Base-by-base conservation (phyloP, 1,284 basidiomycete genomes). In the Cystobasidiaceae sp. region DNA sequence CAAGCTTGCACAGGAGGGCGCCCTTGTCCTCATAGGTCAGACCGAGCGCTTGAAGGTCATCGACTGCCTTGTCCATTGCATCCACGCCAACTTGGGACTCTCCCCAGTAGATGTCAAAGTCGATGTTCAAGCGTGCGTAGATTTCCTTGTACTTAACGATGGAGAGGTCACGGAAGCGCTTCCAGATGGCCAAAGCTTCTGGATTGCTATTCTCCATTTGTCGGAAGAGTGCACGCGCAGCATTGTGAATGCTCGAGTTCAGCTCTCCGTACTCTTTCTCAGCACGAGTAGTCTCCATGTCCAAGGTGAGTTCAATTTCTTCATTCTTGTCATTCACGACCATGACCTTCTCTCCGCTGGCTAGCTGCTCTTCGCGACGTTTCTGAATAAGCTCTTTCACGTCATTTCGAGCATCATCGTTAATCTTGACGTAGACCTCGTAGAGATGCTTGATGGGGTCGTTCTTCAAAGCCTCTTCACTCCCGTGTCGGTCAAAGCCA, bases 401-500 rank as follows among this genome's bases (percentile, higher is more conserved):
- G 46, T 80, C 79, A 13, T 74, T 76, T 23, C 74, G 73, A 3
- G 89, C 89, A 66, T 93, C 92, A 71, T 85, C 84, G 82, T 90
- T 97, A 75, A 97, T 87, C 77, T 89, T 85, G 76, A 98, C 93
- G 76, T 98, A 99, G 59, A 98, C 84, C 41, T 96, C 84, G 76
- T 90, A 94, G 13, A 98, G 82, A 74, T 98, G 94, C 75, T 90
- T 90, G 79, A 99, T 97, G 0, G 96, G 86, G 75, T 99, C 89
- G 71, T 83, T 83, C 75, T 89, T 82, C 17, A 99, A 84, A 71
- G 85, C 84, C 74, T 89, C 87, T 73, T 90, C 85, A 32, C 85
- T 86, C 27, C 96, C 94, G 74, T 93, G 96, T 73, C 88, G 87
- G 76, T 93, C 86, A 75, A 91, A 98, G 0, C 93, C 96, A 51